Conservation (phyloP, 1,284 basidiomycete genomes). For the Trichosporon sp. region DNA sequence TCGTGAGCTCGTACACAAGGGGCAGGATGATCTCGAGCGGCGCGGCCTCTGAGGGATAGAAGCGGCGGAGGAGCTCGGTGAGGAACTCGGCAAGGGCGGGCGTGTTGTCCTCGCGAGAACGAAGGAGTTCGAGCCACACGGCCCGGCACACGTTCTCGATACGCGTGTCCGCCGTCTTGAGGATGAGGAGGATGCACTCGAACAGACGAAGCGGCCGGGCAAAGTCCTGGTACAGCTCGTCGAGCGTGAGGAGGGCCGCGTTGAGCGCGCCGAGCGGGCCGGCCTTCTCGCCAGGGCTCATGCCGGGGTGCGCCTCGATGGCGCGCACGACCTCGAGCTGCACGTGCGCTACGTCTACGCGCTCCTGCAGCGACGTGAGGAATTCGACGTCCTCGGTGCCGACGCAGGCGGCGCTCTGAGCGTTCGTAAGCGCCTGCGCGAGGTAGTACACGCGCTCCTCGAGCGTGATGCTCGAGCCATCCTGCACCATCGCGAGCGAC, state of each 20-base stretch:
- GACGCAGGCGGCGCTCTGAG: slow-evolving; percentile 78
- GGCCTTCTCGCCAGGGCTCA: slow-evolving; percentile 54
- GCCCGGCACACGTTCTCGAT: slow-evolving; percentile 73
- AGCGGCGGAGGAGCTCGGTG: slow-evolving; percentile 68
- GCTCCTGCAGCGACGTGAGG: slow-evolving; percentile 87
- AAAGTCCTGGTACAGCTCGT: slow-evolving; percentile 73
- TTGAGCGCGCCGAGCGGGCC: slow-evolving; percentile 58
- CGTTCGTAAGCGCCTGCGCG: slow-evolving; percentile 88
- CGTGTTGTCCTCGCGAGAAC: slow-evolving; percentile 54
- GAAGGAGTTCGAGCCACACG: slow-evolving; percentile 84
- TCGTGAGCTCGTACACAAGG: slow-evolving; percentile 33
- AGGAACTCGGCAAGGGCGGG: slow-evolving; percentile 39
- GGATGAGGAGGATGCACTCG: slow-evolving; percentile 78
- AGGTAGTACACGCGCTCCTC: slow-evolving; percentile 77
- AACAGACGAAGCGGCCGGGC: slow-evolving; percentile 82
- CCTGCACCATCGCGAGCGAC: slow-evolving; percentile 60
- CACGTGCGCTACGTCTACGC: slow-evolving; percentile 92
- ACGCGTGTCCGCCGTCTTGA: slow-evolving; percentile 87
- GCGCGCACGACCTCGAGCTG: slow-evolving; percentile 69
- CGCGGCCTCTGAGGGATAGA: slow-evolving; percentile 76
- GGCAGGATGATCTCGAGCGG: slow-evolving; percentile 37
- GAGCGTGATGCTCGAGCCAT: slow-evolving; percentile 48
- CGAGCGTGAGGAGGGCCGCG: slow-evolving; percentile 50
- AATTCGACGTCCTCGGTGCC: slow-evolving; percentile 80
- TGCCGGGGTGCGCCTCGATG: slow-evolving; percentile 45